phyloP scores from a whole-genome alignment of 768 basidiomycete species.

The Lyophyllum atratum region DNA sequence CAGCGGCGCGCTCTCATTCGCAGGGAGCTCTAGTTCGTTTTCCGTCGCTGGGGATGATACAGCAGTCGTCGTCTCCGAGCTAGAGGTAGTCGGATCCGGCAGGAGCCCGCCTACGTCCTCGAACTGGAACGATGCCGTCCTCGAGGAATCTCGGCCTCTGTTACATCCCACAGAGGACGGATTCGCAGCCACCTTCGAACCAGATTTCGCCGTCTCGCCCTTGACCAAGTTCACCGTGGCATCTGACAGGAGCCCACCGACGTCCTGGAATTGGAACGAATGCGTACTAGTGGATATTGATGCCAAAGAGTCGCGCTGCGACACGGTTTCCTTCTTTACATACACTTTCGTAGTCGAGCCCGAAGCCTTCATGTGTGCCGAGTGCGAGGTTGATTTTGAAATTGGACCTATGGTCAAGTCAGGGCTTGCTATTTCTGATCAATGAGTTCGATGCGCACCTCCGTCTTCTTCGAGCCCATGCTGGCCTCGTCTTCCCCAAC shows the following conservation, averaged over 20 bases:
- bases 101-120: no score
- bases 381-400: background rate
- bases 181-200: no score
- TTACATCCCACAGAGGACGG: no score
- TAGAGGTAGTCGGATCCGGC: no score
- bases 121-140: no score
- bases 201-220: background rate
- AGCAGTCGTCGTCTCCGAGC: background rate
- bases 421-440: background rate
- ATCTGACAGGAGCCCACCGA: background rate
- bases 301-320: background rate
- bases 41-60: background rate
- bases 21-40: no score
- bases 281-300: background rate
- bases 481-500: background rate
- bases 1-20: no score
- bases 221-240: background rate
- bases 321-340: background rate
- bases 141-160: no score
- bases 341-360: background rate
- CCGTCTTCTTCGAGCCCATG: background rate
- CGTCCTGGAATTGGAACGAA: background rate
- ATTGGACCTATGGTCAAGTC: background rate
- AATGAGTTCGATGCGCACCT: background rate
- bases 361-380: background rate